Conservation (phyloP, 1,139 yeast genomes). For the Scheffersomyces stambukii region DNA sequence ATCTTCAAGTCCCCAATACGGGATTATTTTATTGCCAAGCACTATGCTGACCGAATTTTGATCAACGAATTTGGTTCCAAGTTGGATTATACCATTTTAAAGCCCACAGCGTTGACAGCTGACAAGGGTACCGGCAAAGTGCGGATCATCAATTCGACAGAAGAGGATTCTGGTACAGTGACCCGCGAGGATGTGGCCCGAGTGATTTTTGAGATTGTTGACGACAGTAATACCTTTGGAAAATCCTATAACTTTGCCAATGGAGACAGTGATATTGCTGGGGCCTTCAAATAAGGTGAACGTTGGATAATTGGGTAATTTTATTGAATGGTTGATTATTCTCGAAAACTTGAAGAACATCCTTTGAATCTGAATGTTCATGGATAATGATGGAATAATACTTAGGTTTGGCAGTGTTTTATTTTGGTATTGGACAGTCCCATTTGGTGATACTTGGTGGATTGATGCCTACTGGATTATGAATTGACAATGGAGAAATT, state of each 20-base stretch:
- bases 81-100: slow-evolving; percentile 50
- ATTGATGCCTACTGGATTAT: no score
- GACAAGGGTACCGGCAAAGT: slow-evolving; percentile 37
- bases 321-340: no score
- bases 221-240: slow-evolving; percentile 20
- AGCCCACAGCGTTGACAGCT: slow-evolving; percentile 44
- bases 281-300: no score
- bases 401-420: no score
- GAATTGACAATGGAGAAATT: no score
- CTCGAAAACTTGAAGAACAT: no score
- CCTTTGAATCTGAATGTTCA: no score
- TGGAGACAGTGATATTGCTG: slow-evolving; percentile 14
- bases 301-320: no score
- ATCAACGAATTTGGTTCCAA: slow-evolving; percentile 24
- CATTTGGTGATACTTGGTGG: no score
- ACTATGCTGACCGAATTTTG: slow-evolving; percentile 52
- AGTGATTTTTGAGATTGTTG: slow-evolving; percentile 19
- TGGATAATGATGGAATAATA: no score
- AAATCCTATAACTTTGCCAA: slow-evolving; percentile 22
- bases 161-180: slow-evolving; percentile 15
- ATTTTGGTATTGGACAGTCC: no score
- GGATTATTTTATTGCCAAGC: slow-evolving; percentile 50
- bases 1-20: slow-evolving; percentile 25
- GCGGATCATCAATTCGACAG: slow-evolving; percentile 11
- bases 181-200: slow-evolving; percentile 30